Conservation (phyloP, 345 rosid genomes). For the Salix dunnii region DNA sequence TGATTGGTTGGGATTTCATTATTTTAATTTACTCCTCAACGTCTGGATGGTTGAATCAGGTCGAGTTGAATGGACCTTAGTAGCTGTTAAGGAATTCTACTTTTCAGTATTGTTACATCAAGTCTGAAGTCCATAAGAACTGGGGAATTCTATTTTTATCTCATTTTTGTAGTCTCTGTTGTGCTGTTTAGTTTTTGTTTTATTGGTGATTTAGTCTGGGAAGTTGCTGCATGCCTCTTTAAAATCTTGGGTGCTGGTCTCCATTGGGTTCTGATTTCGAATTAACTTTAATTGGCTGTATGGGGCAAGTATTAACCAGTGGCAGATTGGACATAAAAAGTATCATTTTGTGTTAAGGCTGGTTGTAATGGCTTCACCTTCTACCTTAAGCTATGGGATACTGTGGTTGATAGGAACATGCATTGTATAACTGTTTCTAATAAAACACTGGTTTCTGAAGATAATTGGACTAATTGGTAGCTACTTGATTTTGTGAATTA, state of each 20-base stretch:
- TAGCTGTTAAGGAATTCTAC: background rate
- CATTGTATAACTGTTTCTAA: conserved; percentile 5
- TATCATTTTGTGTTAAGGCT: background rate
- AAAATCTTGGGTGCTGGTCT: conserved; percentile 10
- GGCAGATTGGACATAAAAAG: conserved; percentile 6
- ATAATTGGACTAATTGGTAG: conserved; percentile 19
- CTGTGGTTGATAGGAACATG: conserved; percentile 2
- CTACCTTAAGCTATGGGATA: background rate
- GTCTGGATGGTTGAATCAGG: conserved; percentile 4
- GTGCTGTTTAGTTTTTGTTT: background rate
- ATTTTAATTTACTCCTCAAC: background rate
- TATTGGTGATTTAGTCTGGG: background rate
- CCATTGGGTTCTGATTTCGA: background rate
- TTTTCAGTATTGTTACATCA: background rate
- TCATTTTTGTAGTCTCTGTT: conserved; percentile 7
- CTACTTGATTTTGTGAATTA: conserved; percentile 3
- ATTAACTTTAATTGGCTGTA: background rate
- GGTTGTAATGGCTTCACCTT: background rate
- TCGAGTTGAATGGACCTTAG: conserved; percentile 5
- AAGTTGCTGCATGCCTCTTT: conserved; percentile 2
- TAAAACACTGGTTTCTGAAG: conserved; percentile 10
- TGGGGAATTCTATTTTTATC: background rate
- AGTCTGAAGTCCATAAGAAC: background rate
- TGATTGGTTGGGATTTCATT: conserved; percentile 15
- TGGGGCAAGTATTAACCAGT: background rate